Base-by-base conservation (phyloP, 2,329 filamentous ascomycete genomes). In the Sarocladium kiliense region DNA sequence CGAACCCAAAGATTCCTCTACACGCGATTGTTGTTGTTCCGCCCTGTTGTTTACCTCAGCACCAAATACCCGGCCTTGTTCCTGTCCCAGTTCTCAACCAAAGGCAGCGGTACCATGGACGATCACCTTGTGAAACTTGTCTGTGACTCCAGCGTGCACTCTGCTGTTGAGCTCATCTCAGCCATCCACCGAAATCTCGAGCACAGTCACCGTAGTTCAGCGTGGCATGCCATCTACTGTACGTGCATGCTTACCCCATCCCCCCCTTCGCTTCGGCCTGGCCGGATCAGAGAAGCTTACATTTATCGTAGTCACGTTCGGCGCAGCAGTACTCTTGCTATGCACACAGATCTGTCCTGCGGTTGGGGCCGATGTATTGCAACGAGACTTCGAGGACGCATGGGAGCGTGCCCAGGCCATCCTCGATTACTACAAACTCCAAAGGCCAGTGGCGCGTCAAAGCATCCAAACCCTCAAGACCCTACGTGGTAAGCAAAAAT, bases 161-260 rank as follows among this genome's bases (percentile, higher is more conserved):
- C 30, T 3, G 47, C 47, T 12, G 26, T 36, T 10, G 47, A 51
- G 30, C 18, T 51, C 3, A 51, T 51, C 16, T 51, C 47, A 14
- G 47, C 47, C 11, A 34, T 51, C 21, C 47, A 51, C 18, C 23
- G 27, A 19, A 51, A 36, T 18, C 27, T 51, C 7, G 47, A 36
- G 47, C 47, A 51, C 18, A 51, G 47, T 36, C 47, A 51, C 23
- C 47, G 47, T 3, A 51, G 47, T 27, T 51, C 47, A 3, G 47
- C 47, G 3, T 51, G 47, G 47, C 47, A 51, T 23, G 26, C 47
- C 11, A 51, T 51, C 16, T 51, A 51, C 30, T 51, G 47, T 51
- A 51, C 10, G 26, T 49, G 4, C 19, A n/a, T 11, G 5, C 25
- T 11, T 18, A 49, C 12, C 44, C 11, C 7, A 11, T 45, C 21